Evolutionary conservation across 2,329 filamentous ascomycete species (phyloP).

Genomic region (Ascochyta lentis): DNA sequence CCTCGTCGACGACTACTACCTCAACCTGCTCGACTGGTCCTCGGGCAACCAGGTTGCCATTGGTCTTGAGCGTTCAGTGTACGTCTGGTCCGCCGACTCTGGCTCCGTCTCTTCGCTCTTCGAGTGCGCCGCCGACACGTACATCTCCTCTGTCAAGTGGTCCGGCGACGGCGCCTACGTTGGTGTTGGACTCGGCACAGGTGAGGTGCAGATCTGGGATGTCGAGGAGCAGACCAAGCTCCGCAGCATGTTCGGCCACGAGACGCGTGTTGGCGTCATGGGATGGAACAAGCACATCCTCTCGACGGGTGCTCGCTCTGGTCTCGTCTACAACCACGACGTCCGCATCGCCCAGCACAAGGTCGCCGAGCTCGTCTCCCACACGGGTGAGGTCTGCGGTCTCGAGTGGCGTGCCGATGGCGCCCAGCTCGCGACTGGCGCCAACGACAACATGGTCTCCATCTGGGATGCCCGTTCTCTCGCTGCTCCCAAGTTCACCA

Average conservation of each 20-base stretch:
- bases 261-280: constrained; percentile 96
- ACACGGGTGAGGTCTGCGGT: constrained; percentile 97
- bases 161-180: constrained; percentile 97
- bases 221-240: constrained; percentile 94
- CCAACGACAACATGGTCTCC: constrained; percentile 98
- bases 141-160: constrained; percentile 99
- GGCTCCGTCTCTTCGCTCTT: constrained; percentile 87
- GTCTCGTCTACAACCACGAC: constrained; percentile 97
- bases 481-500: constrained; percentile 95
- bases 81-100: constrained; percentile 97
- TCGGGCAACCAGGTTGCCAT: constrained; percentile 98
- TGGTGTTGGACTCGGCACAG: constrained; percentile 89
- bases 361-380: constrained; percentile 92
- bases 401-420: constrained; percentile 98
- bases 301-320: constrained; percentile 91
- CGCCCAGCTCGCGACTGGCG: constrained; percentile 94
- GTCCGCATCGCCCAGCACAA: constrained; percentile 98
- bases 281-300: constrained; percentile 98
- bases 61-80: constrained; percentile 94
- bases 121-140: constrained; percentile 88
- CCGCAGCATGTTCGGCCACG: constrained; percentile 97
- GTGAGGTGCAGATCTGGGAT: constrained; percentile 99
- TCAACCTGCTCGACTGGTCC: constrained; percentile 98
- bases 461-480: constrained; percentile 98
- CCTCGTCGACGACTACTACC: constrained; percentile 97